These are phyloP conservation scores for Pterocarpus macrocarpus DNA, from an alignment of 306 rosid species.

Conservation along the genomic window DNA sequence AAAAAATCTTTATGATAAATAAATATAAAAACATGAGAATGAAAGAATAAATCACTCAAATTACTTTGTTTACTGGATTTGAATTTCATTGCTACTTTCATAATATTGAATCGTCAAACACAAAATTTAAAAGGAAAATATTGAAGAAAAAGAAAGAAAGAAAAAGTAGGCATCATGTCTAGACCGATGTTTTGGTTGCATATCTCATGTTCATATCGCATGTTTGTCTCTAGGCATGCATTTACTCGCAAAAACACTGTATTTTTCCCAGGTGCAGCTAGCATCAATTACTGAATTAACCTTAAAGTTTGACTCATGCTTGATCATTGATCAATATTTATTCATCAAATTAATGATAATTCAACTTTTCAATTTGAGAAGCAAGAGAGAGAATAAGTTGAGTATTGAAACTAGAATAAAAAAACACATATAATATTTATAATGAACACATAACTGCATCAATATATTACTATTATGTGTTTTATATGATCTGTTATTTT, in stretches of 20 bases:
- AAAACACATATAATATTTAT: not conserved
- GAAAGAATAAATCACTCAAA: no score
- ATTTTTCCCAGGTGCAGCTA: not conserved
- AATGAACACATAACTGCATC: not conserved
- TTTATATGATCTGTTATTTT: not conserved
- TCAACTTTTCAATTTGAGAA: no score
- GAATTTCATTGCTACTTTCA: no score
- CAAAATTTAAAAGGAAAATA: not conserved
- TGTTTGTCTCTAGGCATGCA: not conserved
- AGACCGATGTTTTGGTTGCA: not conserved
- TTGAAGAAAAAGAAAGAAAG: not conserved
- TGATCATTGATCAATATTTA: not conserved
- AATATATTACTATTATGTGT: not conserved
- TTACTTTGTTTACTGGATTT: no score
- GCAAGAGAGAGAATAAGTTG: no score
- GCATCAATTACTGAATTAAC: conserved; percentile 9
- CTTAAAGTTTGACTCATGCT: not conserved
- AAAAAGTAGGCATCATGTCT: no score
- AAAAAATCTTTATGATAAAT: no score
- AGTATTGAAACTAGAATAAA: no score
- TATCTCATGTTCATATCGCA: not conserved
- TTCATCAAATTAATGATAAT: no score
- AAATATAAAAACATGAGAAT: no score
- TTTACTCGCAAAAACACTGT: not conserved
- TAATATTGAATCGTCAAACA: no score